Conservation (phyloP, 345 rosid species). For the Eucalyptus curtisii region DNA sequence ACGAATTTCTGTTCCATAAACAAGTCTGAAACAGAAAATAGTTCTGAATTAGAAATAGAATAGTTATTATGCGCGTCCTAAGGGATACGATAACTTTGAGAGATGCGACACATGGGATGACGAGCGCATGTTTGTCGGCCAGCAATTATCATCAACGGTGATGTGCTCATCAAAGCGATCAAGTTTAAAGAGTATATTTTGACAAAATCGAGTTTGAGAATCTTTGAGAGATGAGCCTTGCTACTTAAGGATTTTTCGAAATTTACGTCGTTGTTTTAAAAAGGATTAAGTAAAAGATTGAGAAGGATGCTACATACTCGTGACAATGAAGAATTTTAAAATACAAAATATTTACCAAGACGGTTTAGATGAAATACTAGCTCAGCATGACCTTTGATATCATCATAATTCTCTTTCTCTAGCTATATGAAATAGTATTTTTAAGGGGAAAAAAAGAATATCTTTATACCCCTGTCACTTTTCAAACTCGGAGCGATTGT, state of each 20-base stretch:
- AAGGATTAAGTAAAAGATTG: neutral
- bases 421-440: neutral
- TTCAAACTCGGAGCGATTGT: neutral
- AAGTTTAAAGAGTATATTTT: neutral
- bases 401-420: neutral
- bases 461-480: neutral
- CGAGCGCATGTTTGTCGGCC: neutral
- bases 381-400: neutral
- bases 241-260: neutral
- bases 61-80: fast-evolving
- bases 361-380: neutral
- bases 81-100: neutral
- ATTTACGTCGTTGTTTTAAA: neutral
- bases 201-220: neutral
- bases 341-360: neutral
- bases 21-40: fast-evolving
- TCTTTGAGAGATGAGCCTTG: neutral
- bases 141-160: neutral
- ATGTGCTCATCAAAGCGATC: neutral
- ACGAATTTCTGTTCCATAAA: fast-evolving
- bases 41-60: fast-evolving
- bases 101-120: neutral
- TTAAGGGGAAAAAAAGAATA: neutral
- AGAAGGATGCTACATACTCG: neutral
- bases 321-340: neutral